Conservation (phyloP, 345 rosid genomes). For the Rhodamnia rubescens region DNA sequence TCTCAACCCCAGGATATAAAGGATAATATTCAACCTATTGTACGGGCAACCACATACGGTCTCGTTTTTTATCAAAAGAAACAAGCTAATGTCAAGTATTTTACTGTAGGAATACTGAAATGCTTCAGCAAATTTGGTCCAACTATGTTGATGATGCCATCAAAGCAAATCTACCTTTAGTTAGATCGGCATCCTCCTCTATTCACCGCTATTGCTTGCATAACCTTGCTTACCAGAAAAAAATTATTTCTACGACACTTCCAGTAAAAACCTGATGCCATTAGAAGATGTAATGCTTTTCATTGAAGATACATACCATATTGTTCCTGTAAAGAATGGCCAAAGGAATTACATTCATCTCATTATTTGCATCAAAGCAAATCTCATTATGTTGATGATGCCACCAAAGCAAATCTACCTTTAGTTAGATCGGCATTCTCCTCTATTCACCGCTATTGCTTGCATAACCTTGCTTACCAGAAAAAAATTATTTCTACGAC, state of each 20-base stretch:
- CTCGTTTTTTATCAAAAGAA: neutral
- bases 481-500: neutral
- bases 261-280: neutral
- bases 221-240: neutral
- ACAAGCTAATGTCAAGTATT: neutral
- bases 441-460: neutral
- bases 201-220: neutral
- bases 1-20: neutral
- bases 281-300: neutral
- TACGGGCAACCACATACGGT: neutral
- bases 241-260: neutral
- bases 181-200: neutral
- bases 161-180: neutral
- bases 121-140: neutral
- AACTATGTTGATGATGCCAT: neutral
- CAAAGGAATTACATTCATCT: conserved; percentile 42
- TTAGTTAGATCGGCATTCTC: neutral
- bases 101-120: neutral
- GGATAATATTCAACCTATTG: neutral
- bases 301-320: conserved; percentile 32
- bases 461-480: neutral
- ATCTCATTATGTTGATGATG: no score
- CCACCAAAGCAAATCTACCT: neutral
- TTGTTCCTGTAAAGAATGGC: conserved; percentile 44
- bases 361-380: conserved; percentile 20